A percentile compares a stretch with the other conserved stretches of the same genome.
Evolutionary conservation across 768 basidiomycete species (phyloP).

Genomic region (Rhodocollybia butyracea): DNA sequence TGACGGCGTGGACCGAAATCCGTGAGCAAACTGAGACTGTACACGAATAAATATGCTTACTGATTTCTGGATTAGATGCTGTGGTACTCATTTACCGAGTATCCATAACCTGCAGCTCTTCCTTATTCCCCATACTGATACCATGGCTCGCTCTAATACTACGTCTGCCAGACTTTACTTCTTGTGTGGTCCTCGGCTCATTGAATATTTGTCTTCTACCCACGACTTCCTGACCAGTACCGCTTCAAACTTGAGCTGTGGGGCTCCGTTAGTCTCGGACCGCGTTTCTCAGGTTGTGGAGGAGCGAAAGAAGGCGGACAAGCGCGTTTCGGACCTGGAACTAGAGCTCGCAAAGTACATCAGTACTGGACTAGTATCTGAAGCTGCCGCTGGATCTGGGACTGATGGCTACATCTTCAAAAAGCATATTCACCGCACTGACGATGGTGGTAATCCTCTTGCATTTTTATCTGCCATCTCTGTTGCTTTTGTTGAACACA

Average conservation of each 20-base stretch:
- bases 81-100: conserved; percentile 80
- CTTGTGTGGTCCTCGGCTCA: conserved; percentile 75
- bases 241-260: conserved; percentile 64
- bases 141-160: conserved; percentile 56
- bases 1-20: conserved; percentile 77
- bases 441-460: conserved; percentile 58
- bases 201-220: conserved; percentile 54
- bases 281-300: conserved; percentile 66
- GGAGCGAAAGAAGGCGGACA: conserved; percentile 63
- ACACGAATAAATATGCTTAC: conserved; percentile 11
- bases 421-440: conserved; percentile 54
- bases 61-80: conserved; percentile 49
- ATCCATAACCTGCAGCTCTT: conserved; percentile 73
- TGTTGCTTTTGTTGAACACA: conserved; percentile 35
- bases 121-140: conserved; percentile 66
- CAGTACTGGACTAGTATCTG: conserved; percentile 36
- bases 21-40: conserved; percentile 39
- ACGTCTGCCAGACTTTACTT: conserved; percentile 78
- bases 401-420: conserved; percentile 29
- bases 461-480: conserved; percentile 59
- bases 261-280: conserved; percentile 61
- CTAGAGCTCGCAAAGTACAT: conserved; percentile 53
- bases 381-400: conserved; percentile 25
- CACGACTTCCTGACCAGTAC: conserved; percentile 55
- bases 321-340: conserved; percentile 68